phyloP scores from a whole-genome alignment of 2,329 filamentous ascomycete species.

The Macrophomina pseudophaseolina region DNA sequence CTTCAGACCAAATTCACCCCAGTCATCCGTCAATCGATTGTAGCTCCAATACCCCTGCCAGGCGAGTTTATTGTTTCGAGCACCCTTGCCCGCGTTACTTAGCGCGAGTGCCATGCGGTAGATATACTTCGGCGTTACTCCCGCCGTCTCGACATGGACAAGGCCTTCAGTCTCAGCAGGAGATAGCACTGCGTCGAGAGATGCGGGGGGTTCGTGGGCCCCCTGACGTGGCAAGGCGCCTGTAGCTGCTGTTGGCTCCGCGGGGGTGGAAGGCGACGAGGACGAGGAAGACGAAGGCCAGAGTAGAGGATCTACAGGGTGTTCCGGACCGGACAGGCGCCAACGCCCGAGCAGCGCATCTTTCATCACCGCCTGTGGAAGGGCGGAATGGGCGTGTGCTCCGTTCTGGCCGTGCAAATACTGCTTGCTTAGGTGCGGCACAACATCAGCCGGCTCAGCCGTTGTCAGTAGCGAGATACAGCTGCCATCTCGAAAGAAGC shows the following conservation, averaged over 20 bases:
- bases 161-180: conserved; percentile 39
- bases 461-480: conserved; percentile 82
- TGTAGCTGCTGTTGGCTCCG: not conserved
- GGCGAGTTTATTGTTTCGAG: conserved; percentile 81
- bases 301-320: conserved; percentile 25
- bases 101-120: conserved; percentile 82
- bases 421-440: conserved; percentile 79
- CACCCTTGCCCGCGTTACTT: conserved; percentile 62
- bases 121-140: conserved; percentile 76
- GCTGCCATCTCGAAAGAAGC: conserved; percentile 90
- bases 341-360: conserved; percentile 70
- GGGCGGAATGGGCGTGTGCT: conserved; percentile 32
- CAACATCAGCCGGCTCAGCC: conserved; percentile 81
- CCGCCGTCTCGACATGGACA: conserved; percentile 84
- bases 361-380: conserved; percentile 66
- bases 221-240: not conserved
- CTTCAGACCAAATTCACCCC: conserved; percentile 76
- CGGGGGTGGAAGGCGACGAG: not conserved
- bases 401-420: conserved; percentile 58
- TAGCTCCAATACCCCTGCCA: conserved; percentile 95
- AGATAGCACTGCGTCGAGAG: not conserved
- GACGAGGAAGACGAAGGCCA: conserved; percentile 12
- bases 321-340: conserved; percentile 62
- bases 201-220: not conserved
- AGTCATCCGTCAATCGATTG: conserved; percentile 87